A percentile compares a stretch with the other conserved stretches of the same genome.
Evolutionary conservation across 2,329 filamentous ascomycete species (phyloP).

Genomic region (Juglanconis oblonga): DNA sequence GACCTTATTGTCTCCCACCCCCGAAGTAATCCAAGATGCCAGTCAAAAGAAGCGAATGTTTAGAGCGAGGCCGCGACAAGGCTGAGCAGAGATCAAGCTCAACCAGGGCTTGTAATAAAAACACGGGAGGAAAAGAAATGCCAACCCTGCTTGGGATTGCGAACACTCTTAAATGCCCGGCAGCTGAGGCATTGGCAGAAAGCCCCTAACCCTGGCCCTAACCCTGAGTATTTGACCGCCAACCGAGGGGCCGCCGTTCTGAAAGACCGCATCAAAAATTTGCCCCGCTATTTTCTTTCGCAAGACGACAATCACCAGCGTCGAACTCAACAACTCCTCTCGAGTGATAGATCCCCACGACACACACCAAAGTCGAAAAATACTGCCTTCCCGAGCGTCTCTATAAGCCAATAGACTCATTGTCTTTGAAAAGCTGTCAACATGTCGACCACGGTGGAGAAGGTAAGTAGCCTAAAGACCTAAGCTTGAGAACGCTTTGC

Average conservation of each 20-base stretch:
- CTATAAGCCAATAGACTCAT: not conserved
- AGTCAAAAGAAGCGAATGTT: too few species aligned
- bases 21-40: too few species aligned
- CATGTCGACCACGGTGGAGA: conserved; percentile 98
- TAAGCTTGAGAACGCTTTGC: conserved; percentile 19
- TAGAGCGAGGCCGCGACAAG: too few species aligned
- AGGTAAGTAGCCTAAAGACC: conserved; percentile 54
- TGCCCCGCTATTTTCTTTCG: conserved; percentile 1
- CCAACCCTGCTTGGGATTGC: too few species aligned
- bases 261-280: not conserved
- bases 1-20: too few species aligned
- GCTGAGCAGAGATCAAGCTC: too few species aligned
- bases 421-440: conserved; percentile 35
- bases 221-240: too few species aligned
- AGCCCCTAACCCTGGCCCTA: too few species aligned
- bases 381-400: not conserved
- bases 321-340: not conserved
- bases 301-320: not conserved
- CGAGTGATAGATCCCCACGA: not conserved
- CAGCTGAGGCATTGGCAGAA: too few species aligned
- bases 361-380: not conserved
- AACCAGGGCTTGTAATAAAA: too few species aligned
- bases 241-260: conserved; percentile 4
- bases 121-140: too few species aligned
- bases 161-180: too few species aligned